phyloP scores from a whole-genome alignment of 2,329 filamentous ascomycete genomes.

The Erysiphe neolycopersici region DNA sequence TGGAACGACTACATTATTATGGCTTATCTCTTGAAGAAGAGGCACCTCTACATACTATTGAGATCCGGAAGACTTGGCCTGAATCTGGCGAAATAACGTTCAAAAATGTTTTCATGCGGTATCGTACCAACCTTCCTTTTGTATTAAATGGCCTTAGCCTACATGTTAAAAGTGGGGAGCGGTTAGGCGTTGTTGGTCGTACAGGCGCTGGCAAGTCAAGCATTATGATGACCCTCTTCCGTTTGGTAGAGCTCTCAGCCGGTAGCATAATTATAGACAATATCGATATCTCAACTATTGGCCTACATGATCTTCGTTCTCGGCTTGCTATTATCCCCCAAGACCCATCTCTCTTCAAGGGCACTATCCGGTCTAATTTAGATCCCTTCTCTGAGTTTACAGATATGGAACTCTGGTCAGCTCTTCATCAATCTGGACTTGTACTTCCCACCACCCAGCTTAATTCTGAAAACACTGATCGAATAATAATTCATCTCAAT shows the following conservation, averaged over 20 bases:
- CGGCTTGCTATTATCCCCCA: conserved; percentile 63
- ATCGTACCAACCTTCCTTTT: conserved; percentile 42
- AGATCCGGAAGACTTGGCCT: conserved; percentile 56
- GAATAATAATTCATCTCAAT: conserved; percentile 46
- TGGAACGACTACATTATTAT: conserved; percentile 78
- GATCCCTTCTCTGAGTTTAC: conserved; percentile 59
- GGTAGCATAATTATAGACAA: conserved; percentile 39
- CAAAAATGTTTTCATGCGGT: conserved; percentile 52
- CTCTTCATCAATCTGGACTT: conserved; percentile 50
- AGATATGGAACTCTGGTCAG: conserved; percentile 53
- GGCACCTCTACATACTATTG: conserved; percentile 50
- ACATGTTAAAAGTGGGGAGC: conserved; percentile 48
- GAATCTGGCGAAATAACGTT: conserved; percentile 62
- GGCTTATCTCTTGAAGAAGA: conserved; percentile 70
- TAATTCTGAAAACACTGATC: conserved; percentile 18
- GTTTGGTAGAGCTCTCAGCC: conserved; percentile 37
- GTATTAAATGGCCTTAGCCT: conserved; percentile 46
- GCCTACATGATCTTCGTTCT: conserved; percentile 48
- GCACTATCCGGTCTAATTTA: conserved; percentile 53
- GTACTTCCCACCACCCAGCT: conserved; percentile 21
- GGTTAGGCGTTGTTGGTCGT: conserved; percentile 56
- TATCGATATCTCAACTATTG: conserved; percentile 43
- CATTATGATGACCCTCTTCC: conserved; percentile 63
- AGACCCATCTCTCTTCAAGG: conserved; percentile 59
- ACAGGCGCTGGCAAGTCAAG: conserved; percentile 65